Base-by-base conservation (phyloP, 805 yeast species). In the Metschnikowia similis region DNA sequence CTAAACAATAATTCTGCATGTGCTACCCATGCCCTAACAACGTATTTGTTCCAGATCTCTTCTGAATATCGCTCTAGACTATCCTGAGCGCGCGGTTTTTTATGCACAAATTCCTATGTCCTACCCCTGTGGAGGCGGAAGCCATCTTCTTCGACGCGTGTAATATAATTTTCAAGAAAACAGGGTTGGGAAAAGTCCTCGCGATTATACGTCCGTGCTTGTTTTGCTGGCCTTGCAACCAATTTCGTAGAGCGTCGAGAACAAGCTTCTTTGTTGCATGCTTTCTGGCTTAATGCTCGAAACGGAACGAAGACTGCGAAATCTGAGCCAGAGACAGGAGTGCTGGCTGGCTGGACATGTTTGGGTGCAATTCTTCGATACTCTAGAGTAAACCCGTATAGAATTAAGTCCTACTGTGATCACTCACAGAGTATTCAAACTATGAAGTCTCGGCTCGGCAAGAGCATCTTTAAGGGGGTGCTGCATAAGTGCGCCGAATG, bases 231-330 rank as follows among this genome's bases (percentile, higher is more conserved):
- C 44, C 21, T 21, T 21, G 21, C 21, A 21, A 21, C 21, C 21
- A 5, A 21, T 21, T 21, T 21, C 26, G 39, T 11, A 28, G n/a
- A 41, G 35, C 13, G 9, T 10, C 34, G 35, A 29, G 29, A 27
- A 27, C 8, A 16, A 41, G 17, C 34, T 26, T 8, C n/a, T 8
- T 17, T 27, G 17, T 21, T n/a, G 45, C 36, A 26, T 41, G 13
- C n/a, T 31, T 41, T 13, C 45, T 41, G 45, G 45, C 37, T 41
- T 21, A 31, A 21, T 5, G 29, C 45, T 41, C 30, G 21, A 41
- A 41, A 41, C 21, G 45, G 37, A 28, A 39, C 31, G 45, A 21
- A 28, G 29, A 21, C 37, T 41, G 45, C 45, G 37, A 32, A 31
- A 31, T n/a, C 34, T 27, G 8, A 10, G 45, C 37, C 37, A 7